Conservation (phyloP, 1,139 yeast species). For the Wickerhamiella infanticola region DNA sequence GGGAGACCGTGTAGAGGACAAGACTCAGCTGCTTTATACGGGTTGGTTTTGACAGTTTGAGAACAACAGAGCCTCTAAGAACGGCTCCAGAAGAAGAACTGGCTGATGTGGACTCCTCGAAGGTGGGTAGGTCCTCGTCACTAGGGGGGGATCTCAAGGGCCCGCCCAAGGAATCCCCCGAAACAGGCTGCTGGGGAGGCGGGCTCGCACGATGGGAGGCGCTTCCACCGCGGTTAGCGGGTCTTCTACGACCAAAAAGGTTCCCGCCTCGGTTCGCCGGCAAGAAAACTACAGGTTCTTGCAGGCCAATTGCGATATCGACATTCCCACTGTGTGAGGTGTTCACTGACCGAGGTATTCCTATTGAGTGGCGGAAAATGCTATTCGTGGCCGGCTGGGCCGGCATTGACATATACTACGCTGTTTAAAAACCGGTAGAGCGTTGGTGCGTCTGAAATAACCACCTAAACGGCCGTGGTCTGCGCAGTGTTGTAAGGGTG, state of each 20-base stretch:
- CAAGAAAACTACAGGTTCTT: constrained; percentile 22
- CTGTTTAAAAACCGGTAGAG: too few relatives aligned
- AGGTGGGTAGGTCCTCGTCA: not conserved
- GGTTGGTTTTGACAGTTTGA: constrained; percentile 57
- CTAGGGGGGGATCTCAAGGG: not conserved
- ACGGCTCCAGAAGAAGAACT: constrained; percentile 20
- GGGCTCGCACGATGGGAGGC: not conserved
- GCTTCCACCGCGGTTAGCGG: not conserved
- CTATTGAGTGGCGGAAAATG: constrained; percentile 19
- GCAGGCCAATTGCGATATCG: constrained; percentile 22
- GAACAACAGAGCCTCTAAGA: constrained; percentile 60
- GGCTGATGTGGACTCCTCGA: not conserved
- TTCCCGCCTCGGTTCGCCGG: constrained; percentile 8
- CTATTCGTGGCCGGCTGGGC: constrained; percentile 3
- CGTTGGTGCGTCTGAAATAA: too few relatives aligned
- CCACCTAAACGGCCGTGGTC: too few relatives aligned
- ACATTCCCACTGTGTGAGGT: constrained; percentile 22
- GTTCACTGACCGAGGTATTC: constrained; percentile 21
- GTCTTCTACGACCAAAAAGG: not conserved
- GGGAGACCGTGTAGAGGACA: constrained; percentile 47
- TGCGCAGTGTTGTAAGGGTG: too few relatives aligned
- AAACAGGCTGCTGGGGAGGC: not conserved
- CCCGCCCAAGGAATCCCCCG: not conserved
- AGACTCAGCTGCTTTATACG: constrained; percentile 50
- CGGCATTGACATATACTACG: not conserved